Evolutionary conservation across 2,329 filamentous ascomycete genomes (phyloP), one percentile per base, ranked within the genome.

Genomic region (Leptographium galeiforme): DNA sequence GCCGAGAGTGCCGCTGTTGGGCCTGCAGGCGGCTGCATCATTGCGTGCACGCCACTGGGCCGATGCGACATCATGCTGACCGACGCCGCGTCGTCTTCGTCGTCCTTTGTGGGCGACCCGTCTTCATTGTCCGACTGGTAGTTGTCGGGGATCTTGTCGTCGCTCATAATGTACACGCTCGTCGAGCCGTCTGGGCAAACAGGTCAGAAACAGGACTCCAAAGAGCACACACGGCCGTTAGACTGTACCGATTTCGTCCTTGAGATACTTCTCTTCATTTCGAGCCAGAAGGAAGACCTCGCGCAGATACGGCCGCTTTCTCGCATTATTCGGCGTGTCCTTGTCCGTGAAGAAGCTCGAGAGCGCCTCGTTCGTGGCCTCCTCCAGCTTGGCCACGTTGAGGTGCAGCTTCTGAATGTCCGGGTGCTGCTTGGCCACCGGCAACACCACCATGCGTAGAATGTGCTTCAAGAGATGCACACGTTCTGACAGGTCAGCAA

Each of bases 221-320:
- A 30, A 48, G n/a, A 18, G 25, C 25, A 25, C 25, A 25, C 25
- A n/a, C 41, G 12, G 2, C 14, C 8, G 4, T 33, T 18, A 25
- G 45, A 7, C 30, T 39, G 12, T 64, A 82, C 80, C 79, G 50
- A 82, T 76, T 59, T 81, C 77, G 32, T 72, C 74, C 45, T 75
- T 72, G 57, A 68, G 75, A 60, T 67, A 82, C 6, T 74, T 68
- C 61, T 82, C 78, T 57, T 84, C 76, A 34, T 69, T 64, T 53
- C 67, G 72, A 0, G 80, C 80, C 34, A 84, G 72, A 56, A 74
- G 77, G 67, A 84, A 84, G 10, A 84, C 76, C 60, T 84, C 79
- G 52, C 72, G 75, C 10, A 84, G 61, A 48, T 72, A 79, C 0
- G 71, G 70, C 54, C 70, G 73, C 68, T 83, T 84, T 57, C 69